phyloP scores from a whole-genome alignment of 1,139 yeast genomes.

The Suhomyces choctaworum region DNA sequence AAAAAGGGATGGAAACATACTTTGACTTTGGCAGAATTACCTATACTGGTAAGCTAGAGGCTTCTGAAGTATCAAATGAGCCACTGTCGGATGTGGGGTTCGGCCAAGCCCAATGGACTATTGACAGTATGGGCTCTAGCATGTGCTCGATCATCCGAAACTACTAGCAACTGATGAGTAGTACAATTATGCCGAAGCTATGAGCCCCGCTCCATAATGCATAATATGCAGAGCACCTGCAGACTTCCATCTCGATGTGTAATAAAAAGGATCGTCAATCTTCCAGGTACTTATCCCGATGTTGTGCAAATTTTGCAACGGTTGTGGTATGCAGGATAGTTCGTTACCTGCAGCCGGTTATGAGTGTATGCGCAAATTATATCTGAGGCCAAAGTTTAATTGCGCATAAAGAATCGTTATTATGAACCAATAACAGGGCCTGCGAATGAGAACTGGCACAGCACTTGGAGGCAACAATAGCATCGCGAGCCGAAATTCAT shows the following conservation, averaged over 20 bases:
- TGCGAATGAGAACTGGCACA: no score
- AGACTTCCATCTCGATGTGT: constrained; percentile 9
- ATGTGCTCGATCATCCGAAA: not conserved
- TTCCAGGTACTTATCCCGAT: constrained; percentile 5
- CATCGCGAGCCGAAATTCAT: not conserved
- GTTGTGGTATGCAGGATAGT: no score
- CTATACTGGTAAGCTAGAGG: no score
- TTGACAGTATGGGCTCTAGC: no score
- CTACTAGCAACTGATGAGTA: not conserved
- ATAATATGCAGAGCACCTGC: constrained; percentile 4
- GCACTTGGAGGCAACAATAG: no score
- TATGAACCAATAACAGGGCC: not conserved
- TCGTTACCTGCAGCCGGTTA: constrained; percentile 2
- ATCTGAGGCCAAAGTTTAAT: constrained; percentile 4
- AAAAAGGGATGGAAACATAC: no score
- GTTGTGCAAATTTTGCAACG: constrained; percentile 9
- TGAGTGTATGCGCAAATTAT: constrained; percentile 1
- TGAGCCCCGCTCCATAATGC: no score
- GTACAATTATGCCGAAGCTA: not conserved
- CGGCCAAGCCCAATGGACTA: no score
- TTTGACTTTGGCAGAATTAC: no score
- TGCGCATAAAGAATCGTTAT: constrained; percentile 8
- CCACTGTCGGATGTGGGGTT: no score
- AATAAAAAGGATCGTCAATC: constrained; percentile 10
- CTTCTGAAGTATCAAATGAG: no score